A percentile compares a stretch with the other conserved stretches of the same genome.
phyloP scores from a whole-genome alignment of 106 monocot species.

The Hemerocallis citrina region DNA sequence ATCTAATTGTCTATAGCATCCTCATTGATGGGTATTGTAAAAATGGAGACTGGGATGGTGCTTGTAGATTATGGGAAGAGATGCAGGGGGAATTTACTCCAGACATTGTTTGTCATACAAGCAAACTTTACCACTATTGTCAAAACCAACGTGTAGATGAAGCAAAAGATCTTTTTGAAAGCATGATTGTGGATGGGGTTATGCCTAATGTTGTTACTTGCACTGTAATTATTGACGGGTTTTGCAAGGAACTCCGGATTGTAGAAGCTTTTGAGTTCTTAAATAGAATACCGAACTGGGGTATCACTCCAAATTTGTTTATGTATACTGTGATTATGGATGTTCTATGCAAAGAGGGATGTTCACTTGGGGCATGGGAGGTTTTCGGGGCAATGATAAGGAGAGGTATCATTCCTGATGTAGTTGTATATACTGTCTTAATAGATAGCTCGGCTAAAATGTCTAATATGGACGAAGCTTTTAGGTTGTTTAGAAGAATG shows the following conservation, averaged over 20 bases:
- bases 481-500: conserved; percentile 5
- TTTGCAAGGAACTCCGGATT: not conserved
- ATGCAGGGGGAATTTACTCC: conserved; percentile 8
- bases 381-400: conserved; percentile 11
- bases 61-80: not conserved
- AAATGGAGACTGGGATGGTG: conserved; percentile 8
- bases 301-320: conserved; percentile 4
- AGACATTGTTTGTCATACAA: conserved; percentile 6
- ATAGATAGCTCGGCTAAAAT: conserved; percentile 3
- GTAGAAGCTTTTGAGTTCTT: conserved; percentile 5
- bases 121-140: conserved; percentile 8
- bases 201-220: conserved; percentile 18
- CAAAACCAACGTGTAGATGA: not conserved
- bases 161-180: not conserved
- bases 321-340: not conserved
- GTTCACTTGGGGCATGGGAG: conserved; percentile 1
- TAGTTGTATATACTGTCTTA: conserved; percentile 9
- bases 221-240: conserved; percentile 12
- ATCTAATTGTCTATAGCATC: conserved; percentile 13
- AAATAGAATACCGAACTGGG: not conserved
- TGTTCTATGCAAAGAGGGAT: conserved; percentile 7
- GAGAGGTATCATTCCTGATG: conserved; percentile 12
- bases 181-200: conserved; percentile 5
- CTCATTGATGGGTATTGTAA: conserved; percentile 7
- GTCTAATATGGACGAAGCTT: conserved; percentile 2